phyloP scores from a whole-genome alignment of 805 yeast genomes.

The Clavispora carvajalis region DNA sequence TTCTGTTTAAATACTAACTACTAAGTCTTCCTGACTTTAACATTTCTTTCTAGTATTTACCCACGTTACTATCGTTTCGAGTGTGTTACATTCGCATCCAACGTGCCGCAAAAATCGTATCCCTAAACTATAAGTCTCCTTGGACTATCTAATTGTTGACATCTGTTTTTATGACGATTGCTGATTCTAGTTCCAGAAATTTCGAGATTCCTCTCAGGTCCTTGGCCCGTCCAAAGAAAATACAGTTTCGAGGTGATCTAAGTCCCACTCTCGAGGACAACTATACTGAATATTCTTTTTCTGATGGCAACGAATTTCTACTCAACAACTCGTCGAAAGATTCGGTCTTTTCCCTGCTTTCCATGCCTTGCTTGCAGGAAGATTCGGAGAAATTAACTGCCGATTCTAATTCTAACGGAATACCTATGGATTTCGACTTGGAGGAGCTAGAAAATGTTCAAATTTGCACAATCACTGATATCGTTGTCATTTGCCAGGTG shows the following conservation, averaged over 20 bases:
- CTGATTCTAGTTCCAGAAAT: neutral
- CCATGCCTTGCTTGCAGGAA: neutral
- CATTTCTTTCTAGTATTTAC: neutral
- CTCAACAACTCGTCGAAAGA: slow-evolving; percentile 2
- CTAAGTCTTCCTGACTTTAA: neutral
- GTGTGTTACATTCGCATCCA: neutral
- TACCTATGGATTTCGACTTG: slow-evolving; percentile 9
- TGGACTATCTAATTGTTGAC: neutral
- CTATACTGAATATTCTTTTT: slow-evolving; percentile 12
- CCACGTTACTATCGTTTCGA: neutral
- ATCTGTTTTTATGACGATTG: neutral
- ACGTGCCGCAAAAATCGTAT: neutral
- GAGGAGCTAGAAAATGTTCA: slow-evolving; percentile 19
- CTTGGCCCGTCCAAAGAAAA: neutral
- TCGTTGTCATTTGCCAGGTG: slow-evolving; percentile 12
- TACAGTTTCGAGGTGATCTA: neutral
- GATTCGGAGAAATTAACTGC: neutral
- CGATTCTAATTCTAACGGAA: neutral
- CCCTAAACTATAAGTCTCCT: no score
- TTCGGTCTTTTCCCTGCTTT: slow-evolving; percentile 5
- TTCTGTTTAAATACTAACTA: neutral
- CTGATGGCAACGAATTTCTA: slow-evolving; percentile 7
- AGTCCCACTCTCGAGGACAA: slow-evolving; percentile 16
- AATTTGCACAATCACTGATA: slow-evolving; percentile 20
- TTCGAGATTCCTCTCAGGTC: slow-evolving; percentile 1